Conservation (phyloP, 108 stramenopile species). For the Schizochytrium sp. region DNA sequence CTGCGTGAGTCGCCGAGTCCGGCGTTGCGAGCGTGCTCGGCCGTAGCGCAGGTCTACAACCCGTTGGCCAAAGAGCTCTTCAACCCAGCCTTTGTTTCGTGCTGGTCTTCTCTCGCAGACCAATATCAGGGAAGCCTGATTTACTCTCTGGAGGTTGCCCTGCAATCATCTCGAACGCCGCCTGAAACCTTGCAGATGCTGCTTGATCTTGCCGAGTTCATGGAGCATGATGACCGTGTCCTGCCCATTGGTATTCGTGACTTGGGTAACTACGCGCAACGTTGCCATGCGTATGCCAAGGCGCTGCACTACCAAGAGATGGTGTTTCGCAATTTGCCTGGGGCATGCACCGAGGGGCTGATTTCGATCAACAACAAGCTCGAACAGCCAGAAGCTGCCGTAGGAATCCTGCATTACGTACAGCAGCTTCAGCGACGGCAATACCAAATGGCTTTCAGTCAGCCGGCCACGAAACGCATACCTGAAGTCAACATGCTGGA, state of each 20-base stretch:
- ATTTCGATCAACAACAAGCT: slow-evolving; percentile 94
- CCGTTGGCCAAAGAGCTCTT: slow-evolving; percentile 88
- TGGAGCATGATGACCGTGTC: slow-evolving; percentile 82
- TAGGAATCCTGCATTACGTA: slow-evolving; percentile 83
- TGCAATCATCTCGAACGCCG: slow-evolving; percentile 56
- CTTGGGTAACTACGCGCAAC: slow-evolving; percentile 78
- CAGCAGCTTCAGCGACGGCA: slow-evolving; percentile 52
- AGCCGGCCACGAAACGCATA: neutral
- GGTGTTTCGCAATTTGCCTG: slow-evolving; percentile 35
- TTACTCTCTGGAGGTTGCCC: slow-evolving; percentile 71
- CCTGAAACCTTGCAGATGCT: slow-evolving; percentile 78
- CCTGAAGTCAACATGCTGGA: slow-evolving; percentile 6
- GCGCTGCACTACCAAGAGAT: slow-evolving; percentile 88
- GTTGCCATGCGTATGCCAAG: slow-evolving; percentile 93
- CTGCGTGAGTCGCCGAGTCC: slow-evolving; percentile 88
- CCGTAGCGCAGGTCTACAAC: slow-evolving; percentile 82
- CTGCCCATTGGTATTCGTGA: slow-evolving; percentile 84
- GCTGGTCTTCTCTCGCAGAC: slow-evolving; percentile 77
- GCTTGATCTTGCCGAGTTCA: slow-evolving; percentile 93
- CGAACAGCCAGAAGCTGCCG: slow-evolving; percentile 87
- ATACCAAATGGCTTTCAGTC: neutral
- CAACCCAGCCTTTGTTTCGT: slow-evolving; percentile 90
- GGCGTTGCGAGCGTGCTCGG: slow-evolving; percentile 76
- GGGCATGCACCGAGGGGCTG: slow-evolving; percentile 61
- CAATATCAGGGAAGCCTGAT: slow-evolving; percentile 63